phyloP scores from a whole-genome alignment of 192 early-diverging fungal species.

The Coemansia reversa region DNA sequence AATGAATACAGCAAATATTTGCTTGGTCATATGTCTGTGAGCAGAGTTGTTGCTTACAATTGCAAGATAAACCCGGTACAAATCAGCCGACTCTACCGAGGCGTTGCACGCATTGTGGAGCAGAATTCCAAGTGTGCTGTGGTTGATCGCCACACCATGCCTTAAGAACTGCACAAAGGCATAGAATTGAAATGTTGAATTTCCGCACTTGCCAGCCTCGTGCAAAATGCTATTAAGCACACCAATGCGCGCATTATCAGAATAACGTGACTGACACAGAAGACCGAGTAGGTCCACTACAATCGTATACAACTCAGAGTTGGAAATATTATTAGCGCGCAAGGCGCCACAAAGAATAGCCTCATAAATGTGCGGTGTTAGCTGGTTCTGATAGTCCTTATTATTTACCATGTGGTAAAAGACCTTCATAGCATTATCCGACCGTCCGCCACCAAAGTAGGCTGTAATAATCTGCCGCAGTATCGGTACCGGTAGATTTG shows the following conservation, averaged over 20 bases:
- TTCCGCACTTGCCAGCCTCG: constrained; percentile 8
- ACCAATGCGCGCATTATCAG: constrained; percentile 20
- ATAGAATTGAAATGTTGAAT: constrained; percentile 7
- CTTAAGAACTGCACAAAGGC: constrained; percentile 28
- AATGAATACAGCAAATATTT: constrained; percentile 40
- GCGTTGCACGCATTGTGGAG: constrained; percentile 9
- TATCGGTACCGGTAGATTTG: constrained; percentile 5
- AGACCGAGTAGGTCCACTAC: constrained; percentile 29
- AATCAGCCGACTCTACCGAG: constrained; percentile 13
- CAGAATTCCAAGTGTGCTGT: constrained; percentile 39
- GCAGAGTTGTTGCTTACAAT: constrained; percentile 11
- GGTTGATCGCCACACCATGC: constrained; percentile 15
- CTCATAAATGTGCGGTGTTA: constrained; percentile 34
- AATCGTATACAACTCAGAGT: constrained; percentile 5
- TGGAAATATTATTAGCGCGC: constrained; percentile 6
- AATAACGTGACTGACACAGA: constrained; percentile 4
- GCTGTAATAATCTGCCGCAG: constrained; percentile 38
- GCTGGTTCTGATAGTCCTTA: not conserved
- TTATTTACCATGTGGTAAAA: constrained; percentile 9
- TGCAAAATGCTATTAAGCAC: constrained; percentile 40
- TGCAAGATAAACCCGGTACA: constrained; percentile 19
- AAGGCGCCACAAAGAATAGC: constrained; percentile 20
- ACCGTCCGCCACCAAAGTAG: constrained; percentile 28
- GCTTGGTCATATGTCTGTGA: constrained; percentile 15
- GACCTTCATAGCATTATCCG: constrained; percentile 27